Evolutionary conservation across 1,284 basidiomycete species (phyloP), one percentile per base, ranked within the genome.

Genomic region (Ustilago tritici): DNA sequence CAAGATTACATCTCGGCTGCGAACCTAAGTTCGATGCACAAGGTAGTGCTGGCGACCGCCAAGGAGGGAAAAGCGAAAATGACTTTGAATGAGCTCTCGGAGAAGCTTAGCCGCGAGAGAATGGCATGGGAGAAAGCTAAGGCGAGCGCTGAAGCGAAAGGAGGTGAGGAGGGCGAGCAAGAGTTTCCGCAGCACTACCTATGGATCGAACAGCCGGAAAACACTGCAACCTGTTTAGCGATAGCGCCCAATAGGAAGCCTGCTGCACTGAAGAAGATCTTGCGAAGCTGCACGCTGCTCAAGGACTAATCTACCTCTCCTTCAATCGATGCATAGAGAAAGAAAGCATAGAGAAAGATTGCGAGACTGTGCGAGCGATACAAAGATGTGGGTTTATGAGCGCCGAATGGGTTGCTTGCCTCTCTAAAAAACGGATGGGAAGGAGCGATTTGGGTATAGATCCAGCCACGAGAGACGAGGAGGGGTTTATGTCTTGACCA

Each of bases 151-250:
- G 23, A 32, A 41, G 46, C 2, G 10, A 52, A 54, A 3, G 35
- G 32, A 19, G 53, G 23, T 3, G 58, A 55, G 9, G 52, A 60
- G 1, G 61, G 46, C 2, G 62, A 58, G 28, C 77, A 78, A 10
- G 70, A 69, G 55, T 79, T 86, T 35, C 84, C 84, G 6, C 35
- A 56, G 14, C 87, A 90, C 67, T 87, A 89, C 59, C 78, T 90
- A 12, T 90, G 90, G 90, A 86, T 88, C 40, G 90, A 90, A 77
- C 88, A 89, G 70, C 89, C 89, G 0, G 90, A 90, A 84, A 87
- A 89, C 65, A 71, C 87, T 1, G 87, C 89, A 2, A 89, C 90
- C 1, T 90, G 89, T 71, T 81, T 90, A 38, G 89, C 90, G 6
- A 82, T 90, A 2, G 89, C 89, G 15, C 89, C 90, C 0, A 90